Base-by-base conservation (phyloP, 2,329 filamentous ascomycete genomes). In the Curvularia verruculosa region DNA sequence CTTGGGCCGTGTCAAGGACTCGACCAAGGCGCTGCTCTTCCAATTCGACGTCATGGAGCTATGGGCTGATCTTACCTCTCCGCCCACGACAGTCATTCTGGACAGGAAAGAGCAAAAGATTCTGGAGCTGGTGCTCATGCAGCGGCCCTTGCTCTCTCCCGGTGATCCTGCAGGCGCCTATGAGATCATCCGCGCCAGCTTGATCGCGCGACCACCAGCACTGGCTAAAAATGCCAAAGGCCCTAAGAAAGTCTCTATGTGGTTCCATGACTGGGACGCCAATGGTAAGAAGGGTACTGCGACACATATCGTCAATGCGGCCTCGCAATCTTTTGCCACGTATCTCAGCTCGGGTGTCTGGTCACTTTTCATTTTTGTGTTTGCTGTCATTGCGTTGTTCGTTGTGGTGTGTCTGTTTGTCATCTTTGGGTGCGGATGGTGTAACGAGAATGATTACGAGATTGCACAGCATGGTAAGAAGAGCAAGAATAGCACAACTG, bases 31-130 rank as follows among this genome's bases (percentile, higher is more conserved):
- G 3, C 47, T 71, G 0, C 21, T 75, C 1, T 68, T 74, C 57
- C 66, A 68, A 8, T 70, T 75, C 58, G 69, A 74, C 56, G 36
- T 75, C 54, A 54, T 71, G 26, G 63, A 66, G 10, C n/a, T 70
- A 0, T 64, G 60, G 49, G 65, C 61, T 3, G 59, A 69, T 13
- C 49, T 72, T 2, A 44, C 65, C 5, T 37, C 15, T 0, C 54
- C 58, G 0, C 47, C 63, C n/a, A 40, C 65, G 0, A 60, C 56
- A 28, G 47, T 65, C 34, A 48, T 59, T 1, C 40, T 73, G 15
- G 57, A 68, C n/a, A 37, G 55, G 15, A 18, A 53, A 37, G 39
- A 58, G 18, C 73, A 75, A 50, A 64, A 65, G 24, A 67, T 72
- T n/a, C 48, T 75, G 0, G 65, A 75, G 53, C 8, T 75, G 0